Base-by-base conservation (phyloP, 768 basidiomycete genomes). In the Termitomyces sp. region DNA sequence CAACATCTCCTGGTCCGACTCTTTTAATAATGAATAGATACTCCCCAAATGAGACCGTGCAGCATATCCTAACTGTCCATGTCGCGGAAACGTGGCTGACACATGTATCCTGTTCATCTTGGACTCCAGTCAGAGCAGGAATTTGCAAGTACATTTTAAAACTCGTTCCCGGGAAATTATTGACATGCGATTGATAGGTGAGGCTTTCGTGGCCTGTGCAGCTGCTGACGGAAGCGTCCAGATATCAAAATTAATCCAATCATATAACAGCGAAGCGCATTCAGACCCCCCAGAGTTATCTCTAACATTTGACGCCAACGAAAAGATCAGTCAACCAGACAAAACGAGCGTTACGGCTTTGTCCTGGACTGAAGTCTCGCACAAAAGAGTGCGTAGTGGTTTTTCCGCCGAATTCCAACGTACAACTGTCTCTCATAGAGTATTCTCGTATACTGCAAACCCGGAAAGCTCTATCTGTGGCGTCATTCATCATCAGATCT, bases 71-170 rank as follows among this genome's bases (percentile, higher is more conserved):
- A 31, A 75, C 75, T 8, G 56, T 83, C 17, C 59, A 68, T 4
- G 73, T 89, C 12, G 66, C 78, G 32, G 75, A 86, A 25, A 74
- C 75, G 45, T 92, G 89, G 89, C 72, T 92, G 10, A 84, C 80
- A 4, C 78, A 83, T 59, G 63, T 87, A 16, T 75, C 83, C 0
- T 84, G 85, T 72, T 82, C 86, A 5, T 65, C 75, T 14, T 91
- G 89, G 88, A 66, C 59, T 9, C 40, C 65, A 41, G 59, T 65
- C 0, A 65, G 70, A 27, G 63, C 65, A 5, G 75, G 74, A 47
- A 71, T 68, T 54, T 78, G 89, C 86, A 60, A 68, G 76, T 58
- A 35, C 29, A 49, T 29, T 54, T 43, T 58, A n/a, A n/a, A 38
- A 46, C 43, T 37, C 58, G 27, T 55, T 35, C 12, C 37, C 5